These are phyloP conservation scores for Claviceps purpurea DNA, from an alignment of 2,329 filamentous ascomycete species.

Conservation along the genomic window DNA sequence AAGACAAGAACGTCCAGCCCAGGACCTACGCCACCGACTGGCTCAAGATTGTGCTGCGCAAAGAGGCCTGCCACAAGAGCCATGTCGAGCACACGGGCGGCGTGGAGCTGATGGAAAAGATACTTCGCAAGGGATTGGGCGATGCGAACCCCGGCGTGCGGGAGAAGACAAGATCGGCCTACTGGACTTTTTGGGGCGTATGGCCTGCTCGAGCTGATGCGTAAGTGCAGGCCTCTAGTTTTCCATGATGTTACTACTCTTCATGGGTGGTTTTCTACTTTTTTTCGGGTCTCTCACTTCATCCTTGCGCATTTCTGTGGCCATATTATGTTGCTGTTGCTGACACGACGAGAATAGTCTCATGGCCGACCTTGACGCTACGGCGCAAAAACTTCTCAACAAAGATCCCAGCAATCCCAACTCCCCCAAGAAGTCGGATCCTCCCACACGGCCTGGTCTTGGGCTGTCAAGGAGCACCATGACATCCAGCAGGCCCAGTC, in stretches of 20 bases:
- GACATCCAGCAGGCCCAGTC: conserved; percentile 45
- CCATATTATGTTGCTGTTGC: conserved; percentile 1
- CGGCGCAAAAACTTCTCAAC: conserved; percentile 66
- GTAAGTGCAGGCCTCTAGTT: conserved; percentile 30
- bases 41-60: conserved; percentile 70
- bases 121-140: conserved; percentile 73
- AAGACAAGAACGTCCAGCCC: conserved; percentile 89
- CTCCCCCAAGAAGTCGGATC: conserved; percentile 39
- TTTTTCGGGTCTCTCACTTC: background rate
- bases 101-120: conserved; percentile 72
- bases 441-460: conserved; percentile 38
- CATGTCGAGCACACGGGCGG: conserved; percentile 77
- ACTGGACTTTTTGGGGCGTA: conserved; percentile 66
- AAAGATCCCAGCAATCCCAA: conserved; percentile 77
- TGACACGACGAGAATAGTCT: conserved; percentile 38
- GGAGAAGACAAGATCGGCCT: conserved; percentile 72
- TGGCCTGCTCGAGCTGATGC: conserved; percentile 68
- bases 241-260: no score
- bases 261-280: no score
- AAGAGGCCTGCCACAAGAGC: conserved; percentile 64
- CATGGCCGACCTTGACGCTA: conserved; percentile 62
- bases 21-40: conserved; percentile 67
- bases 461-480: conserved; percentile 52
- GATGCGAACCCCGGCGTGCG: conserved; percentile 86
- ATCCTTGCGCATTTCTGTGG: background rate